A percentile compares a stretch with the other conserved stretches of the same genome.
phyloP scores from a whole-genome alignment of 257 asterid genomes.

The Solanum pennellii region DNA sequence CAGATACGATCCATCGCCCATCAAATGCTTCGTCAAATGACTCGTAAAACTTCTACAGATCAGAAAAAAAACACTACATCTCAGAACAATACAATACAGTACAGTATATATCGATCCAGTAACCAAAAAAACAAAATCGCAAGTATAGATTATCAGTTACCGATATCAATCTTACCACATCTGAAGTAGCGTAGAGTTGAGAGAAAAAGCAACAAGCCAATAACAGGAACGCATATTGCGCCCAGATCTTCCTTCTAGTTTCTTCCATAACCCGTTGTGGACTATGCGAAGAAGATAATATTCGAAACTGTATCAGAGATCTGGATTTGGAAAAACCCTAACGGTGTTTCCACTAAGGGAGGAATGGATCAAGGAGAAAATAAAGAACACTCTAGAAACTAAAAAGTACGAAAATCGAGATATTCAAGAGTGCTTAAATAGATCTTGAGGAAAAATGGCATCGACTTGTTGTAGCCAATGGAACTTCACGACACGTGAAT shows the following conservation, averaged over 20 bases:
- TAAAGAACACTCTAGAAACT: not conserved
- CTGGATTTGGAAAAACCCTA: not conserved
- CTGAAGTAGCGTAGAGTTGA: conserved; percentile 62
- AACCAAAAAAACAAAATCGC: not conserved
- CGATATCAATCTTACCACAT: conserved; percentile 29
- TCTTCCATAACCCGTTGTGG: not conserved
- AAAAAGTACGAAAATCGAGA: not conserved
- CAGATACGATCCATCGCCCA: conserved; percentile 72
- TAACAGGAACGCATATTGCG: conserved; percentile 35
- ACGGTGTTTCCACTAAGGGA: not conserved
- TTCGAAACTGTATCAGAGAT: not conserved
- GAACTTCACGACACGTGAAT: conserved; percentile 12
- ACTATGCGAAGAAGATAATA: not conserved
- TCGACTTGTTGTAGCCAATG: conserved; percentile 55
- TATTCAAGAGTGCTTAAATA: conserved; percentile 9
- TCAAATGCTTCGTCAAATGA: conserved; percentile 75
- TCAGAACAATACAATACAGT: not conserved
- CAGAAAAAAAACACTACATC: not conserved
- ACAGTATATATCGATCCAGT: not conserved
- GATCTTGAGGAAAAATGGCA: conserved; percentile 21
- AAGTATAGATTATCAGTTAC: not conserved
- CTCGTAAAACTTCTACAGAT: conserved; percentile 60
- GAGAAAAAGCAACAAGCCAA: conserved; percentile 47
- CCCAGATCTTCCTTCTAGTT: conserved; percentile 14
- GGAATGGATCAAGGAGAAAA: conserved; percentile 15